Evolutionary conservation across 192 early-diverging fungal species (phyloP).

Genomic region (Podila epicladia): DNA sequence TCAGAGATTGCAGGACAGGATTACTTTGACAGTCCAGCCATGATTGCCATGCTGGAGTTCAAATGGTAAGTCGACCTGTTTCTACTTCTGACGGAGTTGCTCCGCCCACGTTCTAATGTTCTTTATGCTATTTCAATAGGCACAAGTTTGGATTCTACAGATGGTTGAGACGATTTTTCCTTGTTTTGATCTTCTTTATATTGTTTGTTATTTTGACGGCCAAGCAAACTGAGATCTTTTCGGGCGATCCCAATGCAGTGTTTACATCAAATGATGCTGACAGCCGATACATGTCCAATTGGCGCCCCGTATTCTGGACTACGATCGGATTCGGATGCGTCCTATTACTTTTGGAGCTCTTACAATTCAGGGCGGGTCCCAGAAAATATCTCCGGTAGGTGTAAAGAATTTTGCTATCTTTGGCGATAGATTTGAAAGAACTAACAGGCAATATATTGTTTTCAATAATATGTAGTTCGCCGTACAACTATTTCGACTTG

Average conservation of each 20-base stretch:
- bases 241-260: not conserved
- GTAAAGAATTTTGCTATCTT: not conserved
- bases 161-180: slow-evolving; percentile 23
- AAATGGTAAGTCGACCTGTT: slow-evolving; percentile 27
- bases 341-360: slow-evolving; percentile 17
- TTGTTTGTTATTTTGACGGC: slow-evolving; percentile 26
- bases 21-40: slow-evolving; percentile 48
- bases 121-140: slow-evolving; percentile 6
- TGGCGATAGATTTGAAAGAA: no score
- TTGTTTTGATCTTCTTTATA: slow-evolving; percentile 27
- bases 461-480: slow-evolving; percentile 9
- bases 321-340: slow-evolving; percentile 17
- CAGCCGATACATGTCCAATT: slow-evolving; percentile 2
- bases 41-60: slow-evolving; percentile 40
- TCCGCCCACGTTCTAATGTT: not conserved
- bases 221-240: slow-evolving; percentile 5
- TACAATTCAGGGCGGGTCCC: slow-evolving; percentile 31
- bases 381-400: slow-evolving; percentile 28
- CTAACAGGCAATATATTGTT: not conserved
- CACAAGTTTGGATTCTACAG: slow-evolving; percentile 39
- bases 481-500: slow-evolving; percentile 43
- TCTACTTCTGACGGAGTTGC: not conserved
- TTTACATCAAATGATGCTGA: not conserved
- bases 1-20: slow-evolving; percentile 46
- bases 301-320: slow-evolving; percentile 17